phyloP scores from a whole-genome alignment of 345 rosid species.

The Laguncularia racemosa region DNA sequence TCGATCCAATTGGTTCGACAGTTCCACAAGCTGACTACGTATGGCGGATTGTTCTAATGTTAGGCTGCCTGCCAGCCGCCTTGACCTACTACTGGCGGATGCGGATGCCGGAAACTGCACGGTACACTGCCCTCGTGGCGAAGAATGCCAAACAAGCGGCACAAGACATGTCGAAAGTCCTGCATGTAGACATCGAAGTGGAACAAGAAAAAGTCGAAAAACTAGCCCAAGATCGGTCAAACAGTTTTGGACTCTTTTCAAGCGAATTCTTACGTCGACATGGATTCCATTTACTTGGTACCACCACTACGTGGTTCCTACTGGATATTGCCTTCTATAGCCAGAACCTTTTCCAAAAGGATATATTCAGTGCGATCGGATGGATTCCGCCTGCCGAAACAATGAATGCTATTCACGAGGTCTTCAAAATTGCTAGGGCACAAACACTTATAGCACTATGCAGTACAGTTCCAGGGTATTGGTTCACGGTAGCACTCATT shows the following conservation, averaged over 20 bases:
- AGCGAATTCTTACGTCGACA: conserved; percentile 26
- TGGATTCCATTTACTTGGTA: conserved; percentile 28
- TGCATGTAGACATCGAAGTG: conserved; percentile 26
- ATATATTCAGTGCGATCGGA: conserved; percentile 43
- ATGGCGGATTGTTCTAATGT: conserved; percentile 36
- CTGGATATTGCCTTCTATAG: conserved; percentile 40
- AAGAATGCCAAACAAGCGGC: conserved; percentile 41
- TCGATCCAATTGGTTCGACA: not conserved
- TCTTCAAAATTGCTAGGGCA: conserved; percentile 40
- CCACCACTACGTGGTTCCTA: conserved; percentile 35
- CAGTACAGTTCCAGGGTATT: conserved; percentile 62
- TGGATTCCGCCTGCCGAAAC: conserved; percentile 38
- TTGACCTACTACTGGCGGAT: conserved; percentile 32
- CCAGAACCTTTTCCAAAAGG: conserved; percentile 42
- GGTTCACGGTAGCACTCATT: conserved; percentile 57
- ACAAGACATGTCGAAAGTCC: conserved; percentile 37
- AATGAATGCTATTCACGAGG: conserved; percentile 53
- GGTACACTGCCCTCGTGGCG: conserved; percentile 39
- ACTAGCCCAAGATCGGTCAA: not conserved
- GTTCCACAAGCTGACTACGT: conserved; percentile 26
- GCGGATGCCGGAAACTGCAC: conserved; percentile 39
- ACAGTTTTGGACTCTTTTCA: conserved; percentile 27
- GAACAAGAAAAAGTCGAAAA: conserved; percentile 21
- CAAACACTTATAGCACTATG: conserved; percentile 53
- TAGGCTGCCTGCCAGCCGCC: conserved; percentile 26